Evolutionary conservation across 805 yeast species (phyloP), one percentile per base, ranked within the genome.

Genomic region (Teunomyces atbi): DNA sequence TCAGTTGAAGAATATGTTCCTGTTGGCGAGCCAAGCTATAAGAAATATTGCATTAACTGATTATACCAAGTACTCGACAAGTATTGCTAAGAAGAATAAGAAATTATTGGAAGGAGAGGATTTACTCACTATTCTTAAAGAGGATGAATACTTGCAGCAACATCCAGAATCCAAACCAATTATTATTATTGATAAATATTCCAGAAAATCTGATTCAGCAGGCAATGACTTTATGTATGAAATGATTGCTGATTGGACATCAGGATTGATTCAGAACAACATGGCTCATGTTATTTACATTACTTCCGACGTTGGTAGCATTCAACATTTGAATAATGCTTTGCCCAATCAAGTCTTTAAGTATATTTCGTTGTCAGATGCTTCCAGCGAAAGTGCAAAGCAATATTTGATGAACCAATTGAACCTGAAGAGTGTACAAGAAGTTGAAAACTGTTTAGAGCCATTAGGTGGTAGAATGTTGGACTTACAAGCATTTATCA

Each of bases 391-490:
- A 4, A 82, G 89, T 35, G 88, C 97, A 0, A 78, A 77, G 51
- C 77, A 77, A 34, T 94, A 85, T 61, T 88, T 91, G 10, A 50
- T 77, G 46, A 76, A 74, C 23, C 87, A 83, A 51, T 64, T 85
- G 40, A 58, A 49, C n/a, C 47, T 51, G 16, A 59, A 55, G 4
- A 64, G 60, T 5, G 60, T 63, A 26, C 66, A 61, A 21, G 56
- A 61, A n/a, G 71, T 90, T 19, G 83, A 80, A 19, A 65, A 68
- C 4, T 77, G 83, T 27, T 67, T 91, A 28, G 80, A 71, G 21
- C 95, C 96, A 10, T 67, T 94, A 21, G 99, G 99, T 16, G 99
- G 99, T 34, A 81, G 99, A 51, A 86, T 92, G 91, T 74, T 90
- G 38, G 99, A 94, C 63, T 73, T 94, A 43, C 97, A 94, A 65